Evolutionary conservation across 805 yeast genomes (phyloP), one percentile per base, ranked within the genome.

Genomic region (Myxozyma vanderwaltii): DNA sequence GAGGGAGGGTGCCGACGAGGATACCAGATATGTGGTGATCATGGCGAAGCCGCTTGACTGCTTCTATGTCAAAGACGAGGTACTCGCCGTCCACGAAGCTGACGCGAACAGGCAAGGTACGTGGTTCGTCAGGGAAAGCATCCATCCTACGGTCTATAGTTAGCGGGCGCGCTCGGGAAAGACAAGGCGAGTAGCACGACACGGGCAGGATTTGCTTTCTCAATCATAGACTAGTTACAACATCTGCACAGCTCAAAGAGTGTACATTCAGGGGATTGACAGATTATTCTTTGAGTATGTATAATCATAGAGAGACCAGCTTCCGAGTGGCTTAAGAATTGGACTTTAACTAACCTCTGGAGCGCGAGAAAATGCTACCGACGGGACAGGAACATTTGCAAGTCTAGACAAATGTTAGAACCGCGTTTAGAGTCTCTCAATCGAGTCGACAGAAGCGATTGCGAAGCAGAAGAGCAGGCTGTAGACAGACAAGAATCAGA

Each of bases 1-100:
- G 79, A 0, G 97, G 88, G 31, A 94, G 74, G 0, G 97, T 88
- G 0, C 99, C 99, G 0, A 82, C 75, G 15, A 92, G 76, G 1
- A 86, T 82, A 0, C 99, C 99, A 23, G 84, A 78, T 1, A 94
- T 79, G 13, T 89, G 89, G 44, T 81, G 73, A 1, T 77, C 56
- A 47, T 74, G 76, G 23, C 97, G 76, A 5, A 91, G 76, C 23
- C 55, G 56, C 64, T 79, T 79, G 51, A 88, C 77, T 51, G 79
- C 81, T 5, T 50, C 64, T 38, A 63, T 23, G 50, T 61, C 65
- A 24, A 62, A 66, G 35, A 65, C 50, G n/a, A 65, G 51, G 31
- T 41, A 64, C 39, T 63, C 54, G 51, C 67, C 67, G 35, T 52
- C 61, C 19, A 63, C 24, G 40, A 36, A 51, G 56, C 61, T 54